These are phyloP conservation scores for Candida smagusa DNA, from an alignment of 1,139 yeast genomes.

Conservation along the genomic window DNA sequence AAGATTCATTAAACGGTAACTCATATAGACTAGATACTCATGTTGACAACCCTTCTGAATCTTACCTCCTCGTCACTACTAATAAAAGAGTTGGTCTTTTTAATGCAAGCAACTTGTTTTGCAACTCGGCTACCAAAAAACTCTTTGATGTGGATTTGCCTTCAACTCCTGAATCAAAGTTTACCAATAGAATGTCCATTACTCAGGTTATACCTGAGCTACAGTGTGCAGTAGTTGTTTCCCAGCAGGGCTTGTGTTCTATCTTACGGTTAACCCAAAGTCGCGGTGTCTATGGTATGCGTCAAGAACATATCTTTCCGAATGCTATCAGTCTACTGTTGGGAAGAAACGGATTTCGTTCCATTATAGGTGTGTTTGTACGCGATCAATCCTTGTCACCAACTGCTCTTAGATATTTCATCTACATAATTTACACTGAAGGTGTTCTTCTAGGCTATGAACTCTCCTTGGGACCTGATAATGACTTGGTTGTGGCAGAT, in stretches of 20 bases:
- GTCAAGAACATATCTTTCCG: constrained; percentile 60
- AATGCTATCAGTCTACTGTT: constrained; percentile 29
- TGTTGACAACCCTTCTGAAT: background rate
- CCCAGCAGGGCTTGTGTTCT: constrained; percentile 60
- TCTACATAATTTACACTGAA: constrained; percentile 32
- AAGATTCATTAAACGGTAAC: constrained; percentile 13
- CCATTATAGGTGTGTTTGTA: constrained; percentile 31
- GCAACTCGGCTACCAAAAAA: constrained; percentile 47
- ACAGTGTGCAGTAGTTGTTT: constrained; percentile 49
- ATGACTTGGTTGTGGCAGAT: constrained; percentile 1
- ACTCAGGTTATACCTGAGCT: constrained; percentile 51
- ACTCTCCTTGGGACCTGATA: constrained; percentile 3
- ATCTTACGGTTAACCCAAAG: constrained; percentile 55
- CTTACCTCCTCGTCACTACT: constrained; percentile 40
- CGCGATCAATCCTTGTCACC: constrained; percentile 19
- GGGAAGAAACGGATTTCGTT: constrained; percentile 27
- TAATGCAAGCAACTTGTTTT: constrained; percentile 45
- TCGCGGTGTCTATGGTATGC: constrained; percentile 54
- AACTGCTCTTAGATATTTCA: constrained; percentile 18
- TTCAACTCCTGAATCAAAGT: constrained; percentile 34
- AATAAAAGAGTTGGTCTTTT: constrained; percentile 45
- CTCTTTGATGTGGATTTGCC: constrained; percentile 39
- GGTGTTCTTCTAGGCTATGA: constrained; percentile 31
- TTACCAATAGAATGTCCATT: constrained; percentile 53
- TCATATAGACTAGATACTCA: constrained; percentile 6